Evolutionary conservation across 148 eudicot genomes (phyloP).

Genomic region (Camellia sinensis): DNA sequence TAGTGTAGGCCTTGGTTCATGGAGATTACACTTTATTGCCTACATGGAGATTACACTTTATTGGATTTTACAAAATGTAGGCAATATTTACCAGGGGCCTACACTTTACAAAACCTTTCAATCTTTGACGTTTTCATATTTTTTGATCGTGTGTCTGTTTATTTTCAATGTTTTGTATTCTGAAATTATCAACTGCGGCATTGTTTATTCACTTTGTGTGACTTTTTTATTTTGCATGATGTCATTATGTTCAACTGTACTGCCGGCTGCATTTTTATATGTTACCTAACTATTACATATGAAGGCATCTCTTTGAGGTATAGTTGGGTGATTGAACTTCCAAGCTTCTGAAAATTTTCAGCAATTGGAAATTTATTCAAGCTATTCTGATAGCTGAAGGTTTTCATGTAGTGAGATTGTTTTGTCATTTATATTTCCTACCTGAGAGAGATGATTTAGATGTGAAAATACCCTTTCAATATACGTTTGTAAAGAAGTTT

Average conservation of each 20-base stretch:
- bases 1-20: no score
- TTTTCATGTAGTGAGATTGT: neutral
- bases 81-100: no score
- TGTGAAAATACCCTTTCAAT: neutral
- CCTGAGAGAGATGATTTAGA: neutral
- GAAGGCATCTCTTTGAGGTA: neutral
- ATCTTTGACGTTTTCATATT: neutral
- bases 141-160: neutral
- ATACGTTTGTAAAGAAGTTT: slow-evolving; percentile 5
- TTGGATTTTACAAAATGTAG: no score
- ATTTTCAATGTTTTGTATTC: neutral
- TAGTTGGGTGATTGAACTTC: neutral
- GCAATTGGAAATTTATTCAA: neutral
- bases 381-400: neutral
- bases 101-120: no score
- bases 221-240: neutral
- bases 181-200: neutral
- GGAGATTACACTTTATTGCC: no score
- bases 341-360: neutral
- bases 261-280: neutral
- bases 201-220: neutral
- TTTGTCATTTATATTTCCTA: neutral
- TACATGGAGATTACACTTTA: no score
- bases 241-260: neutral
- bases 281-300: neutral